These are phyloP conservation scores for Podaxis pistillaris DNA, from an alignment of 768 basidiomycete genomes.

Conservation along the genomic window DNA sequence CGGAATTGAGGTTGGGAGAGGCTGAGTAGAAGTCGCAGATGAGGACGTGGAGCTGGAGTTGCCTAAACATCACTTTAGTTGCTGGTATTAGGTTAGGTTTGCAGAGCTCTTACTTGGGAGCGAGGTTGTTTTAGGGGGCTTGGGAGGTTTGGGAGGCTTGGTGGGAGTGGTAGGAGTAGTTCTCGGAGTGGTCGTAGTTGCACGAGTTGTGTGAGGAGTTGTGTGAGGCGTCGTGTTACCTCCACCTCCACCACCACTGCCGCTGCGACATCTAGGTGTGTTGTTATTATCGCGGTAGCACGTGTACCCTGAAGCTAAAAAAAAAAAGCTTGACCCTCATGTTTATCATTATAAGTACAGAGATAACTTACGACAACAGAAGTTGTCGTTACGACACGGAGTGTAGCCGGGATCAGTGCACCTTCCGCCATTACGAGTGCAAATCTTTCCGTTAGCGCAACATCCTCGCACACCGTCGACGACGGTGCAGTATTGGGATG, in stretches of 20 bases:
- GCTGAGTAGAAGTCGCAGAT: neutral
- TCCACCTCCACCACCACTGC: neutral
- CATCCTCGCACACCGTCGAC: neutral
- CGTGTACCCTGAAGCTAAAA: neutral
- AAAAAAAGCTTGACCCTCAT: neutral
- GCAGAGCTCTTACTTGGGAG: neutral
- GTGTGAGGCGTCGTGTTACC: neutral
- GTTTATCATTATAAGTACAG: neutral
- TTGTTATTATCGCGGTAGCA: neutral
- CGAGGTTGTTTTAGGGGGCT: neutral
- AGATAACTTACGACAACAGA: slow-evolving; percentile 1
- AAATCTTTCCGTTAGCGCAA: slow-evolving; percentile 4
- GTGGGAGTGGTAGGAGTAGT: neutral
- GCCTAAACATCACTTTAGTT: neutral
- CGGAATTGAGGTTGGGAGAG: neutral
- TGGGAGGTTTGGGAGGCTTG: neutral
- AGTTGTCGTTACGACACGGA: neutral
- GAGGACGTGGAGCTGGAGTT: neutral
- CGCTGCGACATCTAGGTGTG: neutral
- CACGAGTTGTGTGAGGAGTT: neutral
- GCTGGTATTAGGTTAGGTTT: neutral
- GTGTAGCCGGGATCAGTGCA: neutral
- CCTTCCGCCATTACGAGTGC: neutral
- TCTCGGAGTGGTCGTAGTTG: neutral
- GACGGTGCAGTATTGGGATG: slow-evolving; percentile 1